phyloP scores from a whole-genome alignment of 2,329 filamentous ascomycete species.

The Fusarium sp. region DNA sequence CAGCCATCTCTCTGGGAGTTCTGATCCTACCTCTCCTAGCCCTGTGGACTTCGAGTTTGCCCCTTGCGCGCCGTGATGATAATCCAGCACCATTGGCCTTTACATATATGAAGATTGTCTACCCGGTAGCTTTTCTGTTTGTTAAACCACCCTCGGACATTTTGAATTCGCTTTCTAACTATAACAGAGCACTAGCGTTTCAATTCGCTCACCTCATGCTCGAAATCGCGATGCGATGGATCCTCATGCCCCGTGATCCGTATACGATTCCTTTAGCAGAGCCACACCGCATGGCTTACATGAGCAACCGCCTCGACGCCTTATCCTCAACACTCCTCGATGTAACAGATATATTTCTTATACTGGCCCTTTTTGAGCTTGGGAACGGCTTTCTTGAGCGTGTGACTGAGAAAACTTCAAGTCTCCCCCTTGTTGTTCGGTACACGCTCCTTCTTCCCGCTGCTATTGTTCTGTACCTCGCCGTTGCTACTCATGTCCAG shows the following conservation, averaged over 20 bases:
- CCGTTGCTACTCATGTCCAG: not conserved
- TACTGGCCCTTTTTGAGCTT: not conserved
- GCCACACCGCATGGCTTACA: not conserved
- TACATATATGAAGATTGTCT: not conserved
- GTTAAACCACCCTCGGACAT: not conserved
- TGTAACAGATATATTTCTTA: not conserved
- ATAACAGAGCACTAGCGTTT: not conserved
- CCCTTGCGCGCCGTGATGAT: not conserved
- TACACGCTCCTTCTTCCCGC: not conserved
- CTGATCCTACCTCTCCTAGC: not conserved
- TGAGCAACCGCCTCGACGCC: not conserved
- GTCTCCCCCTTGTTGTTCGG: not conserved
- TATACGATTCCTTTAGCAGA: not conserved
- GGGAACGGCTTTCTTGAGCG: not conserved
- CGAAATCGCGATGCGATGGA: not conserved
- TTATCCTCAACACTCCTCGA: not conserved
- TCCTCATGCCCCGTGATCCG: not conserved
- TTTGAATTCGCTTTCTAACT: not conserved
- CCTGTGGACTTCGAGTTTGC: not conserved
- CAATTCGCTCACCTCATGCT: not conserved
- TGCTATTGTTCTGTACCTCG: not conserved
- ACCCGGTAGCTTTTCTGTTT: not conserved
- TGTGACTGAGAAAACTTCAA: not conserved
- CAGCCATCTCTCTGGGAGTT: not conserved
- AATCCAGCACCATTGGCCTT: not conserved